phyloP scores from a whole-genome alignment of 225 moss, liverwort and hornwort genomes.

The Pleurozium schreberi region DNA sequence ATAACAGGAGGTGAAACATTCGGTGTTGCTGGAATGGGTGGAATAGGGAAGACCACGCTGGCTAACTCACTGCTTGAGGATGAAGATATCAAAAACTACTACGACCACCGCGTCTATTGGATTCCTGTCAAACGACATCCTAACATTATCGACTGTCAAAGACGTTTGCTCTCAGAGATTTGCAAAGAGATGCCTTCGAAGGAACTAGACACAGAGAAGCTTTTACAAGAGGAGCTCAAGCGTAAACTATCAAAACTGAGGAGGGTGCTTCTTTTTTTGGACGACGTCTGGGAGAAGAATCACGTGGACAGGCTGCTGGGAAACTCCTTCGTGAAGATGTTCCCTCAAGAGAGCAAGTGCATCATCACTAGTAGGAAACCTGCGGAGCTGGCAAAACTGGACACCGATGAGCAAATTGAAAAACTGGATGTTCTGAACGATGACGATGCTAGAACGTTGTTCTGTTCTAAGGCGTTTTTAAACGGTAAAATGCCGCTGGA shows the following conservation, averaged over 20 bases:
- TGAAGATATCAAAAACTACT: slow-evolving; percentile 2
- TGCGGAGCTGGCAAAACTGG: slow-evolving; percentile 14
- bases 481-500: neutral
- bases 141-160: slow-evolving; percentile 6
- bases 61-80: slow-evolving; percentile 5
- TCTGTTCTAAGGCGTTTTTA: slow-evolving; percentile 18
- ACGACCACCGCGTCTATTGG: slow-evolving; percentile 26
- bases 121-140: neutral
- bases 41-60: slow-evolving; percentile 28
- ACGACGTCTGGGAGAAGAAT: slow-evolving; percentile 30
- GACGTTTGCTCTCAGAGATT: slow-evolving; percentile 7
- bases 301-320: slow-evolving; percentile 27
- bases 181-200: slow-evolving; percentile 22
- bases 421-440: slow-evolving; percentile 10
- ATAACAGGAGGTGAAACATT: slow-evolving; percentile 25
- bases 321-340: neutral
- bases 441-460: slow-evolving; percentile 2
- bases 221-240: slow-evolving; percentile 4
- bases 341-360: slow-evolving; percentile 29
- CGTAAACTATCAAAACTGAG: neutral
- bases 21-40: slow-evolving; percentile 24
- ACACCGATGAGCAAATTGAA: neutral
- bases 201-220: neutral
- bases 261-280: slow-evolving; percentile 14
- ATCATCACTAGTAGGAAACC: slow-evolving; percentile 24